These are phyloP conservation scores for Xylaria cubensis DNA, from an alignment of 495 filamentous ascomycete species.

Conservation along the genomic window DNA sequence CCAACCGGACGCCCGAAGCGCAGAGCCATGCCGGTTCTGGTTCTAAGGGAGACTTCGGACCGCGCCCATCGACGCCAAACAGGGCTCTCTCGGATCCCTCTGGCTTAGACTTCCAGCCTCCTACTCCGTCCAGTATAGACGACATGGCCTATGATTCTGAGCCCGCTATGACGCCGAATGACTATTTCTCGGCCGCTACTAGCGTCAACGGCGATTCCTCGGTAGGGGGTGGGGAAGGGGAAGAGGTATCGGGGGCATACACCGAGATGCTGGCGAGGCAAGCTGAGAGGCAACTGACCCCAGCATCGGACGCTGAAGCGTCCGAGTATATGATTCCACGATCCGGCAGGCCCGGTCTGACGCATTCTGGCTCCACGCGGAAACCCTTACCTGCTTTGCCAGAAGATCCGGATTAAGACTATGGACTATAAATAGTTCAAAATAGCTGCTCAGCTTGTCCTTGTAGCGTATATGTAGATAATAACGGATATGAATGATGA, in stretches of 20 bases:
- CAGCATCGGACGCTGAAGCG: slow-evolving; percentile 41
- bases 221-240: slow-evolving; percentile 3
- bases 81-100: slow-evolving; percentile 30
- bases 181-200: slow-evolving; percentile 32
- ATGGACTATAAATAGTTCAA: not conserved
- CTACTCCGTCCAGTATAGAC: slow-evolving; percentile 36
- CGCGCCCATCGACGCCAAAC: slow-evolving; percentile 25
- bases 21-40: slow-evolving; percentile 17
- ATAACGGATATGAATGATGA: slow-evolving; percentile 35
- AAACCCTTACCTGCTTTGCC: slow-evolving; percentile 61
- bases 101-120: slow-evolving; percentile 29
- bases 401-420: slow-evolving; percentile 48
- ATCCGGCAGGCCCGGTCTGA: slow-evolving; percentile 35
- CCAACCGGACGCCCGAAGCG: slow-evolving; percentile 26
- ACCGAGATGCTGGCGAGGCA: slow-evolving; percentile 31
- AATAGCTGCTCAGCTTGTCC: not conserved
- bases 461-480: slow-evolving; percentile 18
- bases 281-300: slow-evolving; percentile 45
- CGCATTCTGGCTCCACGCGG: slow-evolving; percentile 37
- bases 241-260: slow-evolving; percentile 20
- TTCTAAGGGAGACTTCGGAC: slow-evolving; percentile 23
- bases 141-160: slow-evolving; percentile 41
- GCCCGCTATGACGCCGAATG: slow-evolving; percentile 34
- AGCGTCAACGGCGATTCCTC: slow-evolving; percentile 21
- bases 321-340: slow-evolving; percentile 29